These are phyloP conservation scores for Rosa persica DNA, from an alignment of 306 rosid species.

Conservation along the genomic window DNA sequence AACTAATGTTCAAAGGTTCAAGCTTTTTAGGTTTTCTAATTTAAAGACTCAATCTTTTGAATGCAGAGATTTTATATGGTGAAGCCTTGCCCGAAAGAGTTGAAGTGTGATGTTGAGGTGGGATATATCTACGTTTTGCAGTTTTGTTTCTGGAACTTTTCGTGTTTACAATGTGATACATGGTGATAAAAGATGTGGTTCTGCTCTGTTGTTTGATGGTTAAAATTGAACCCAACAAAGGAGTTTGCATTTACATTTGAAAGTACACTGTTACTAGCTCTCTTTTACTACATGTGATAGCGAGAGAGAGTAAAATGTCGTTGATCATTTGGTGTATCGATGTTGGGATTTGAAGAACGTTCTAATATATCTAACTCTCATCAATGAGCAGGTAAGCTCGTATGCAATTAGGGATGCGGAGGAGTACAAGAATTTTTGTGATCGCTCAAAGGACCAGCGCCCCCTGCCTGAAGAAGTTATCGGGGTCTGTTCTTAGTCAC, in stretches of 20 bases:
- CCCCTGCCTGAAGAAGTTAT: conserved; percentile 94
- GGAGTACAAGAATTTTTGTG: conserved; percentile 96
- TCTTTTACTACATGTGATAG: background rate
- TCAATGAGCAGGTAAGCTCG: conserved; percentile 62
- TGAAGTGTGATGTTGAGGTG: conserved; percentile 98
- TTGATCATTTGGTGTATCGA: background rate
- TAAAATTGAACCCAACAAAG: background rate
- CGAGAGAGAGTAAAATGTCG: background rate
- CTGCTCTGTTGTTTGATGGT: background rate
- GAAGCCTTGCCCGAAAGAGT: conserved; percentile 93
- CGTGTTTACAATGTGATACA: background rate
- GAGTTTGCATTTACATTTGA: too few relatives aligned
- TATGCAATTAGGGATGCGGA: conserved; percentile 93
- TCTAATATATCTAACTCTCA: conserved; percentile 9
- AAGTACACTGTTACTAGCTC: background rate
- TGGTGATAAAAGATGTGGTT: background rate
- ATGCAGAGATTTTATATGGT: conserved; percentile 92
- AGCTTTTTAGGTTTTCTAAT: background rate
- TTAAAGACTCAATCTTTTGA: background rate
- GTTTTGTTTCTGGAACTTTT: too few relatives aligned
- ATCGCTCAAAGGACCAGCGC: conserved; percentile 89
- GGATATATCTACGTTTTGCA: conserved; percentile 10
- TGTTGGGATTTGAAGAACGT: conserved; percentile 5
- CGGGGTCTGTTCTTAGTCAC: conserved; percentile 56
- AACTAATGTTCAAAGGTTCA: background rate